phyloP scores from a whole-genome alignment of 139 green algal genomes.

The Spirogloea muscicola region DNA sequence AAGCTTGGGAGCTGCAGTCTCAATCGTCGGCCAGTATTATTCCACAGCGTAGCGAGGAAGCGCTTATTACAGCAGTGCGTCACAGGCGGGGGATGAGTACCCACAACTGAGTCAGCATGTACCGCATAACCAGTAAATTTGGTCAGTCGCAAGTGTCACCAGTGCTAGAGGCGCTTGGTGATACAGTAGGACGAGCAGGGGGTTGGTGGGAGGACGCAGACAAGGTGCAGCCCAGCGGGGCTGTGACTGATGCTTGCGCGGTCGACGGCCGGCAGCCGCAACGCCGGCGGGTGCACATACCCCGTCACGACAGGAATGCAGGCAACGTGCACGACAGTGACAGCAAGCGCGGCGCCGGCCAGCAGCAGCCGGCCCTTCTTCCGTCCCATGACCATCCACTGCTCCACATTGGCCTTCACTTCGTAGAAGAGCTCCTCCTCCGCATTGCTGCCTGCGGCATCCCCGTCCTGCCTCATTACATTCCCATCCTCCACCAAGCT shows the following conservation, averaged over 20 bases:
- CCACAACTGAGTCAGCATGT: too few relatives aligned
- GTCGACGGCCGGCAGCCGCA: conserved; percentile 8
- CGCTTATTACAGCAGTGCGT: too few relatives aligned
- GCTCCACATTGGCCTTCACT: conserved; percentile 21
- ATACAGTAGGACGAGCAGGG: conserved; percentile 24
- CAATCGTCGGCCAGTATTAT: too few relatives aligned
- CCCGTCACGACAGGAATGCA: conserved; percentile 20
- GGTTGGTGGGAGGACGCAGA: conserved; percentile 21
- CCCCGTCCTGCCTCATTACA: too few relatives aligned
- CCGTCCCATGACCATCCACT: conserved; percentile 35
- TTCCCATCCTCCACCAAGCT: too few relatives aligned
- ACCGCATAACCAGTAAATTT: too few relatives aligned
- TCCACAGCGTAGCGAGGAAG: too few relatives aligned
- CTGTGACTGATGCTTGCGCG: conserved; percentile 12
- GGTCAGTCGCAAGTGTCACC: too few relatives aligned
- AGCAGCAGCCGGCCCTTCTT: conserved; percentile 17
- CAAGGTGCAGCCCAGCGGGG: conserved; percentile 20
- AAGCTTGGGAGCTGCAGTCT: too few relatives aligned
- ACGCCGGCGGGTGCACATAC: conserved; percentile 17
- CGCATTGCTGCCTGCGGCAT: too few relatives aligned
- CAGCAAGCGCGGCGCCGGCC: background rate
- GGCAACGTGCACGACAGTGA: background rate
- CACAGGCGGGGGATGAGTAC: too few relatives aligned
- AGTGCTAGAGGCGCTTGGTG: conserved; percentile 17
- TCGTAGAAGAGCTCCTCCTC: conserved; percentile 32